These are phyloP conservation scores for Austropuccinia psidii DNA, from an alignment of 1,284 basidiomycete genomes.

Conservation along the genomic window DNA sequence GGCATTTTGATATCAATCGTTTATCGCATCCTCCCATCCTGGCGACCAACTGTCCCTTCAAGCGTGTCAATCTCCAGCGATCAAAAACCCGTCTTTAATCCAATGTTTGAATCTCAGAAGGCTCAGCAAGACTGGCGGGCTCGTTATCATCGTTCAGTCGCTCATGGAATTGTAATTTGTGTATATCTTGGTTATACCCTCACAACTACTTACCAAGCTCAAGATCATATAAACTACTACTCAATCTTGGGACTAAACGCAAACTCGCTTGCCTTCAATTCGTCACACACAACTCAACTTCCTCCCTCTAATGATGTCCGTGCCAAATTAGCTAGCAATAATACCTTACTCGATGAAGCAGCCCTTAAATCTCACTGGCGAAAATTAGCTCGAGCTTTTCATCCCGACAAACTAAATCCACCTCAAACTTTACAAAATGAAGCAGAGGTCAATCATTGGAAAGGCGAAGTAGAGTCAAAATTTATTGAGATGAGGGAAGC, in stretches of 20 bases:
- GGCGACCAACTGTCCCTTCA: background rate
- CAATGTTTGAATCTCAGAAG: constrained; percentile 12
- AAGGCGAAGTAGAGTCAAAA: constrained; percentile 4
- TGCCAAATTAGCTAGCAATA: no score
- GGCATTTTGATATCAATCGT: background rate
- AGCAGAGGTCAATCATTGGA: background rate
- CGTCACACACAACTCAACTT: background rate
- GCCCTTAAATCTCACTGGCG: constrained; percentile 29
- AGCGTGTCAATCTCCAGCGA: background rate
- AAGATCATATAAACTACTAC: constrained; percentile 15
- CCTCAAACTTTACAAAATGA: constrained; percentile 1
- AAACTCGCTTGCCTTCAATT: constrained; percentile 12
- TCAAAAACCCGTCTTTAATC: constrained; percentile 20
- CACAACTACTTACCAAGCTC: background rate
- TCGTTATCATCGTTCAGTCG: constrained; percentile 4
- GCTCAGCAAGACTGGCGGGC: background rate
- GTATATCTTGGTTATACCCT: constrained; percentile 17
- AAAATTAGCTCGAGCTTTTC: constrained; percentile 13
- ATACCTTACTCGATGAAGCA: constrained; percentile 8
- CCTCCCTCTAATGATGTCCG: background rate
- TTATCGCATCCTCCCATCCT: constrained; percentile 3
- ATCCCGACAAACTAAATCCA: constrained; percentile 30
- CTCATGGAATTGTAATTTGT: constrained; percentile 12
- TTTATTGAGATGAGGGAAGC: constrained; percentile 28
- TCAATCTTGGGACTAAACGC: constrained; percentile 16